Evolutionary conservation across 2,329 filamentous ascomycete genomes (phyloP).

Genomic region (Alternaria solani): DNA sequence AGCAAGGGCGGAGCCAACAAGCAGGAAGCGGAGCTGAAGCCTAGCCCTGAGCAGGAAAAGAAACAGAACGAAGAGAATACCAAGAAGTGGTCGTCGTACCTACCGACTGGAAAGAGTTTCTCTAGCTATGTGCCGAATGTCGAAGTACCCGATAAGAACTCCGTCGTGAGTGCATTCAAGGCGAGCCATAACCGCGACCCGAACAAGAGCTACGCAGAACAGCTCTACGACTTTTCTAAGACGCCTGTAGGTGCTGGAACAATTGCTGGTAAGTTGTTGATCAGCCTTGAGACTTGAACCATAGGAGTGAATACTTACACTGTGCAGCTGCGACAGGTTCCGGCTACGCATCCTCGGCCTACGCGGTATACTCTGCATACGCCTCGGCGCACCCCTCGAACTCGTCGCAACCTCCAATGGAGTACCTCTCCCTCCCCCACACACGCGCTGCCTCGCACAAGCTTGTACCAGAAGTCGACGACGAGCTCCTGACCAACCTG

Average conservation of each 20-base stretch:
- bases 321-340: conserved; percentile 55
- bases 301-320: conserved; percentile 1
- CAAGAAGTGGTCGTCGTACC: conserved; percentile 57
- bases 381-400: conserved; percentile 45
- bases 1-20: conserved; percentile 34
- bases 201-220: conserved; percentile 59
- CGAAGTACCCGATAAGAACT: conserved; percentile 49
- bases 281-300: background rate
- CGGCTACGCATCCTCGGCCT: conserved; percentile 57
- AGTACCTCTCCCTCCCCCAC: conserved; percentile 58
- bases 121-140: conserved; percentile 57
- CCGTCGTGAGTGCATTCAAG: conserved; percentile 56
- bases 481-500: conserved; percentile 56
- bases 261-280: conserved; percentile 46
- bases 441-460: conserved; percentile 54
- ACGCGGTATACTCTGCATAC: conserved; percentile 60
- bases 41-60: conserved; percentile 40
- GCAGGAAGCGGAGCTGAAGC: conserved; percentile 28
- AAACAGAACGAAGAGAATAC: conserved; percentile 46
- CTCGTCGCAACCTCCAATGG: conserved; percentile 52
- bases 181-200: conserved; percentile 56
- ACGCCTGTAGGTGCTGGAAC: conserved; percentile 60
- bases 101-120: conserved; percentile 58
- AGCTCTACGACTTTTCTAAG: conserved; percentile 60
- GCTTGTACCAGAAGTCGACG: conserved; percentile 52